Evolutionary conservation across 345 rosid species (phyloP).

Genomic region (Hibiscus mutabilis): DNA sequence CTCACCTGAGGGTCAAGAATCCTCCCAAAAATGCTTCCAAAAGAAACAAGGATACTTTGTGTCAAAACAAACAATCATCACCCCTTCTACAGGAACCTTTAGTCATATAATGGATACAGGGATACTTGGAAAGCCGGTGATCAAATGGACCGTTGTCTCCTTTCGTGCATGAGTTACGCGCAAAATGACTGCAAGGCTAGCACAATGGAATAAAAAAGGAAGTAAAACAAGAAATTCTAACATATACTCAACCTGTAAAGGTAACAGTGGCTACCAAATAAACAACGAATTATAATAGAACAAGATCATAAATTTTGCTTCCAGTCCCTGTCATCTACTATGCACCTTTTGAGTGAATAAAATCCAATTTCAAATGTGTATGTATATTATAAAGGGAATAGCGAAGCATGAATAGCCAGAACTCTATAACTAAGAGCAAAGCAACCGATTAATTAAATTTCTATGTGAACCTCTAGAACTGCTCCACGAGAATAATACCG

Average conservation of each 20-base stretch:
- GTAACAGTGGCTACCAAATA: neutral
- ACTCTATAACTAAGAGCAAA: neutral
- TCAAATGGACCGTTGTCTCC: slow-evolving; percentile 89
- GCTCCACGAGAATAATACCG: no score
- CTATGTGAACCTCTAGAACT: neutral
- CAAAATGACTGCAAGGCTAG: slow-evolving; percentile 91
- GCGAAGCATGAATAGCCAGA: neutral
- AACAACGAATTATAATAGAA: neutral
- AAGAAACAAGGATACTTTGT: slow-evolving; percentile 48
- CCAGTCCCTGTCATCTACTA: neutral
- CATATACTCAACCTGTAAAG: neutral
- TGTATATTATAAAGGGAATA: neutral
- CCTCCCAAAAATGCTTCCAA: no score
- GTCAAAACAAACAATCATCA: slow-evolving; percentile 70
- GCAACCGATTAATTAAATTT: neutral
- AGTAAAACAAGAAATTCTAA: neutral
- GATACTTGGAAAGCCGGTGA: slow-evolving; percentile 79
- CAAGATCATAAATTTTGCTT: neutral
- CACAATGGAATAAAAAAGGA: slow-evolving; percentile 18
- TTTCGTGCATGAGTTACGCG: slow-evolving; percentile 78
- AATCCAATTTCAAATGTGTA: neutral
- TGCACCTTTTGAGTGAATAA: neutral
- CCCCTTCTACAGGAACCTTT: slow-evolving; percentile 73
- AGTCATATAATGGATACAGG: slow-evolving; percentile 46
- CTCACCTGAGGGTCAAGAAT: no score